These are phyloP conservation scores for Stephanodiscus minutulus DNA, from an alignment of 108 stramenopile genomes.

Conservation along the genomic window DNA sequence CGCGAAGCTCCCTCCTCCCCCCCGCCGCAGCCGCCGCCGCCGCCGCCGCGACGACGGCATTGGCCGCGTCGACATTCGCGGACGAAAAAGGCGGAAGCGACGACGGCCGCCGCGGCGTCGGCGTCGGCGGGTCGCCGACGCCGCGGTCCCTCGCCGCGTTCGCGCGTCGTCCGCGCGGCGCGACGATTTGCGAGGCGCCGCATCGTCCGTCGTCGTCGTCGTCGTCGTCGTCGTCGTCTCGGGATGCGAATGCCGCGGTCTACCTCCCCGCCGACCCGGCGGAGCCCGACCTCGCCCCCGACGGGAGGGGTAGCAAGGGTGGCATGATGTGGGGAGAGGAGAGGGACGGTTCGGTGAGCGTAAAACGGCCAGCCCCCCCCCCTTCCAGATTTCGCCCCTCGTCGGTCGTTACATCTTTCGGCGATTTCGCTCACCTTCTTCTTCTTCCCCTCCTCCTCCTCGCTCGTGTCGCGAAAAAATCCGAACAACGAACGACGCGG, in stretches of 20 bases:
- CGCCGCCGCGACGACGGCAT: neutral
- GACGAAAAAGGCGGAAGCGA: neutral
- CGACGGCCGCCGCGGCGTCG: neutral
- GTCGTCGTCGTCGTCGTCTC: no score
- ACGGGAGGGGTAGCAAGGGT: neutral
- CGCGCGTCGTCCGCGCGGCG: neutral
- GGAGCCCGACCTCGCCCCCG: constrained; percentile 12
- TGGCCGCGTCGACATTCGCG: constrained; percentile 1
- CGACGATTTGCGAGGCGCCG: constrained; percentile 6
- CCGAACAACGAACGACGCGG: no score
- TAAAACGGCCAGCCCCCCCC: no score
- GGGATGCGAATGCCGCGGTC: neutral
- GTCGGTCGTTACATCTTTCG: neutral
- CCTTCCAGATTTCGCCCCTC: no score
- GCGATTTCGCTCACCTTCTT: neutral
- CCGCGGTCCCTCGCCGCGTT: neutral
- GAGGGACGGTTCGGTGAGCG: constrained; percentile 19
- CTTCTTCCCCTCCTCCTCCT: neutral
- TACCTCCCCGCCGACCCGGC: constrained; percentile 32
- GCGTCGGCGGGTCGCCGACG: neutral
- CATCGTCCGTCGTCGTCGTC: constrained; percentile 2
- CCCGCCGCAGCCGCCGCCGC: neutral
- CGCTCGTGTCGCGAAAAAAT: no score
- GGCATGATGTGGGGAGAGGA: constrained; percentile 34
- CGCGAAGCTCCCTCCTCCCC: neutral